These are phyloP conservation scores for Senna tora DNA, from an alignment of 306 rosid species.

Conservation along the genomic window DNA sequence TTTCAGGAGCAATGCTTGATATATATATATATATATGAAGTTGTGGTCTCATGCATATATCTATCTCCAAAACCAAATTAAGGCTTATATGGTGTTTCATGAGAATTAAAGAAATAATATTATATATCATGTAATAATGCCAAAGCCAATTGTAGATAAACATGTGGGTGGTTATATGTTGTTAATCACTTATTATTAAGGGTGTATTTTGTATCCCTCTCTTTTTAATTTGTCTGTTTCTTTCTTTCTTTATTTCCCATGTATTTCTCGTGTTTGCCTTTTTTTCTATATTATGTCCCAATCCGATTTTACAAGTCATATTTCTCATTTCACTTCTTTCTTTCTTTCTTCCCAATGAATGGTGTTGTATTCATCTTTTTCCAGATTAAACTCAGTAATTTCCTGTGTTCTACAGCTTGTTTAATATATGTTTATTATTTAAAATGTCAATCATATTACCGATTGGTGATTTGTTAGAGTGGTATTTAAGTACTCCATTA, in stretches of 20 bases:
- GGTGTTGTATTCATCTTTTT: conserved; percentile 33
- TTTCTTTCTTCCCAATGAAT: conserved; percentile 19
- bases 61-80: background rate
- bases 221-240: background rate
- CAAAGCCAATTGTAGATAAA: conserved; percentile 66
- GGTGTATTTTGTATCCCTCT: conserved; percentile 51
- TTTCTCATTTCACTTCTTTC: conserved; percentile 17
- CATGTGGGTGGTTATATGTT: conserved; percentile 28
- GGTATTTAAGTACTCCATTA: too few species aligned
- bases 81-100: background rate
- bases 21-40: too few species aligned
- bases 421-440: background rate
- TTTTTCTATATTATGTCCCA: conserved; percentile 25
- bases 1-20: conserved; percentile 85
- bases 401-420: conserved; percentile 18
- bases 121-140: too few species aligned
- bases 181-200: conserved; percentile 18
- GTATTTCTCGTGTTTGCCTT: conserved; percentile 32
- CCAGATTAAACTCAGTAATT: conserved; percentile 15
- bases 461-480: too few species aligned
- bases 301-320: too few species aligned
- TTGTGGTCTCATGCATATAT: too few species aligned
- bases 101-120: too few species aligned
- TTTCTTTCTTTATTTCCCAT: background rate
- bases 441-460: too few species aligned